Evolutionary conservation across 225 moss, liverwort and hornwort species (phyloP).

Genomic region (Pleurozium schreberi): DNA sequence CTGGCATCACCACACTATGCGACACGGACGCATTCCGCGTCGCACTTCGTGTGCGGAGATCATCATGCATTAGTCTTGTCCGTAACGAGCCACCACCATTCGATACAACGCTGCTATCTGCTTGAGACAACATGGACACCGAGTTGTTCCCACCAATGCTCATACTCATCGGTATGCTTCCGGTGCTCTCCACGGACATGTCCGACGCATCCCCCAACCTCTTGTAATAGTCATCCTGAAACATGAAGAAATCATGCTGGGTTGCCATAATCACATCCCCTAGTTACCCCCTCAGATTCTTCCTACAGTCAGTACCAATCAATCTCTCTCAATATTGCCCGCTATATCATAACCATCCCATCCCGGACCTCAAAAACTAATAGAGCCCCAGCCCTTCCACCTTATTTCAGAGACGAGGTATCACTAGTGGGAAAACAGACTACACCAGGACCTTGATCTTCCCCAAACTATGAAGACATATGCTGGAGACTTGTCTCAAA

Average conservation of each 20-base stretch:
- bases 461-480: background rate
- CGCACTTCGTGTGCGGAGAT: slow-evolving; percentile 53
- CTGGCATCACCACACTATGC: slow-evolving; percentile 64
- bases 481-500: background rate
- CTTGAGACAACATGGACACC: slow-evolving; percentile 64
- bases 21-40: slow-evolving; percentile 60
- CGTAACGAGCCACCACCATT: slow-evolving; percentile 63
- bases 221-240: slow-evolving; percentile 87
- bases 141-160: slow-evolving; percentile 80
- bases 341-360: background rate
- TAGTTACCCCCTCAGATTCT: background rate
- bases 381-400: background rate
- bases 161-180: slow-evolving; percentile 74
- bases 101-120: slow-evolving; percentile 91
- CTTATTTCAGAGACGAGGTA: background rate
- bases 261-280: slow-evolving; percentile 75
- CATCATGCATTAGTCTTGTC: slow-evolving; percentile 80
- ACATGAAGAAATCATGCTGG: slow-evolving; percentile 74
- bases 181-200: slow-evolving; percentile 92
- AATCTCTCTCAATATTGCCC: background rate
- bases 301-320: background rate
- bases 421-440: background rate
- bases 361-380: background rate
- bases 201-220: slow-evolving; percentile 82
- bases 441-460: background rate